Base-by-base conservation (phyloP, 2,329 filamentous ascomycete species). In the Botrytis sinoallii region DNA sequence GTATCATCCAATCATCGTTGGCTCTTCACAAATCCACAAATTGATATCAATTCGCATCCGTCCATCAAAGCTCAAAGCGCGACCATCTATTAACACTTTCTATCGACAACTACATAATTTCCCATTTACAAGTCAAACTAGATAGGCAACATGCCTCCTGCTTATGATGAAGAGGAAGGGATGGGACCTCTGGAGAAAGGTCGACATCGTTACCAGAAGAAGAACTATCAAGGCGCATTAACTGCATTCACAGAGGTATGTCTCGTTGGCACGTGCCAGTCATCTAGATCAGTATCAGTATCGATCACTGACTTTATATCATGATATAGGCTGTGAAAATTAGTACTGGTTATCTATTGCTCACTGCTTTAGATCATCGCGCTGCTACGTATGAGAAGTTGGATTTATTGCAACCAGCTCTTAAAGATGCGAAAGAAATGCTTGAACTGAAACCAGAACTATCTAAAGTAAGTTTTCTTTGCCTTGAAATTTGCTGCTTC, bases 311-410 rank as follows among this genome's bases (percentile, higher is more conserved):
- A 76, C 61, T 22, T 63, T 32, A 22, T 12, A n/a, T 35, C 63
- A 38, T 18, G 42, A 44, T 7, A 44, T 38, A 81, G 79, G 79
- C 78, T 52, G 74, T 80, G 29, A 70, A 76, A 48, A 73, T 73
- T 0, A 80, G 76, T 63, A 77, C 77, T 22, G 76, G 74, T 18
- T 71, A 79, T 75, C 61, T 80, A 25, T 73, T 79, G 6, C 68
- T 81, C 18, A 80, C 75, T 65, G 79, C 80, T n/a, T 72, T 82
- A 40, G 80, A 82, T 73, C 77, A 79, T 77, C 78, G 81, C 68
- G 80, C 80, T 32, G 81, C 80, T n/a, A 76, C 80, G 46, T 79
- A 79, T 71, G 80, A 82, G 74, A 82, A 81, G 72, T 70, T 81
- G 35, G 73, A 77, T 25, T 65, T 79, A 40, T 70, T 80, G 3